Evolutionary conservation across 2,329 filamentous ascomycete species (phyloP).

Genomic region (Anisogramma anomala): DNA sequence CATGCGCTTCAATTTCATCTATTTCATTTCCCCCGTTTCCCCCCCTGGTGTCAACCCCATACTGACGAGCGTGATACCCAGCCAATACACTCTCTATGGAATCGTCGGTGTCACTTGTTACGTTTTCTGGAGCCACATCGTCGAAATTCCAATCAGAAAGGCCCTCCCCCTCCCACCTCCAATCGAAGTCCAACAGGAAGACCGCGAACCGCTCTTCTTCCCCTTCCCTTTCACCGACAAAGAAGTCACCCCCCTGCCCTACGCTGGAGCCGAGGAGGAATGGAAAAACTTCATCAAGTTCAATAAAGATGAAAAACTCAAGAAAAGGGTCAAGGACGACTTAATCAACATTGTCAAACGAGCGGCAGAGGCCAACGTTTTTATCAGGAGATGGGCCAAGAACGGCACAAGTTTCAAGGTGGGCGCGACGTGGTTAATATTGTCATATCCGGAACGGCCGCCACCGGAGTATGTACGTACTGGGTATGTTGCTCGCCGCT

Average conservation of each 20-base stretch:
- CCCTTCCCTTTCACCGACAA: constrained; percentile 50
- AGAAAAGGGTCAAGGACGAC: constrained; percentile 36
- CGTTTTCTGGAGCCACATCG: constrained; percentile 34
- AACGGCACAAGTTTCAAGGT: constrained; percentile 38
- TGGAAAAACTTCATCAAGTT: constrained; percentile 50
- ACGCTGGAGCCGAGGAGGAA: constrained; percentile 48
- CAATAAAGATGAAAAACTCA: constrained; percentile 38
- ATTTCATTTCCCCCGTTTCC: background rate
- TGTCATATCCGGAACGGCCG: constrained; percentile 46
- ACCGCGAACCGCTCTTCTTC: constrained; percentile 42
- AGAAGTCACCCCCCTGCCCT: constrained; percentile 36
- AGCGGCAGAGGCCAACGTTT: constrained; percentile 31
- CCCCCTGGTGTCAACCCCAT: fast-evolving
- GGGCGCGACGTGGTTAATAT: constrained; percentile 46
- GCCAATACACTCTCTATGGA: constrained; percentile 13
- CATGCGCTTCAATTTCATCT: background rate
- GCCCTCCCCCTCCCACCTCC: constrained; percentile 27
- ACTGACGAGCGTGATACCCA: background rate
- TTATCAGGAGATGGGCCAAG: constrained; percentile 26
- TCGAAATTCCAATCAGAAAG: no score
- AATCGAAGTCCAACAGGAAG: constrained; percentile 26
- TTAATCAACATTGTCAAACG: constrained; percentile 32
- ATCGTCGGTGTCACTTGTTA: constrained; percentile 27
- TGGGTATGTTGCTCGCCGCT: constrained; percentile 34
- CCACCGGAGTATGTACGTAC: constrained; percentile 48